Conservation (phyloP, 192 early-diverging fungal species). For the Dimargaris cristalligena region DNA sequence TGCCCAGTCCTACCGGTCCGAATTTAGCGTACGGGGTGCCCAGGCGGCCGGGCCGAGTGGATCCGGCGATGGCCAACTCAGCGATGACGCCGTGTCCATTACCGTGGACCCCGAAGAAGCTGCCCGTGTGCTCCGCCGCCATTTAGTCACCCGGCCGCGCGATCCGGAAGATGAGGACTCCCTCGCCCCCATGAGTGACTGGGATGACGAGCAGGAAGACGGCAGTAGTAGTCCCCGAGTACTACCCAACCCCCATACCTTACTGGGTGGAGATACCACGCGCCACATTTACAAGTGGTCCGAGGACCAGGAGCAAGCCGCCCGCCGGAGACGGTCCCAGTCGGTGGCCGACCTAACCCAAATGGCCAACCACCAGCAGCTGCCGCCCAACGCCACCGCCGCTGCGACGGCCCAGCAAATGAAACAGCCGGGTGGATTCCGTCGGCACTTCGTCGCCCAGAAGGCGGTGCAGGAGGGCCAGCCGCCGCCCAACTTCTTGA, state of each 20-base stretch:
- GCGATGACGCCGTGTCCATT: constrained; percentile 16
- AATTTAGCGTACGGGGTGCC: too few relatives aligned
- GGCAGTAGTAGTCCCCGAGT: constrained; percentile 11
- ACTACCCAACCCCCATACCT: constrained; percentile 29
- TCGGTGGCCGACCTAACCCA: constrained; percentile 12
- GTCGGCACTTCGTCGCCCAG: constrained; percentile 65
- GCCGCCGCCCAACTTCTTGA: constrained; percentile 49
- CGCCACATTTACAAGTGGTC: constrained; percentile 83
- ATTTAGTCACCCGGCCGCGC: constrained; percentile 41
- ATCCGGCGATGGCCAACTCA: too few relatives aligned
- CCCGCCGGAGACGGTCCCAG: constrained; percentile 22
- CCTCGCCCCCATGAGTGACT: constrained; percentile 22
- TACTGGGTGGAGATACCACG: constrained; percentile 63
- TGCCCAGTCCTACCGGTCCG: not conserved
- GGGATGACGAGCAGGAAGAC: constrained; percentile 23
- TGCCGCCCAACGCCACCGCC: constrained; percentile 37
- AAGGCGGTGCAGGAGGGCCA: constrained; percentile 50
- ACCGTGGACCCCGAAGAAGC: constrained; percentile 26
- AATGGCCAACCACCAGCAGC: constrained; percentile 18
- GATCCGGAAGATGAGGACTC: constrained; percentile 16
- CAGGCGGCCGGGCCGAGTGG: too few relatives aligned
- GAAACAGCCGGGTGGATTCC: constrained; percentile 71
- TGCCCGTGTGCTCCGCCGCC: constrained; percentile 48
- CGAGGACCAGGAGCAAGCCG: constrained; percentile 35
- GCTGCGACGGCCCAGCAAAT: constrained; percentile 29